phyloP scores from a whole-genome alignment of 768 basidiomycete species.

The Chalciporus sphaerocephalus region DNA sequence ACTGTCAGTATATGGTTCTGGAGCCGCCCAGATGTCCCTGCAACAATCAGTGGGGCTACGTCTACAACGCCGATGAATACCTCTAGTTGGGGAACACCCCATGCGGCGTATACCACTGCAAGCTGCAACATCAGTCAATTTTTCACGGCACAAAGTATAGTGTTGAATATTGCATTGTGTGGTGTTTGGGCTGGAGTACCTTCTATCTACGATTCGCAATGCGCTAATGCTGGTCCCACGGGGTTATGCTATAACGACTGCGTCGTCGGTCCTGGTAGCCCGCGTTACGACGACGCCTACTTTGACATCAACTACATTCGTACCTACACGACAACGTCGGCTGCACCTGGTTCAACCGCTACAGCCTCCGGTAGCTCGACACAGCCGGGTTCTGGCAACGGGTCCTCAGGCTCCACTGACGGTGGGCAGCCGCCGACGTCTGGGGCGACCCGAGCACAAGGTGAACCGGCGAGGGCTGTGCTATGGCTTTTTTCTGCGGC shows the following conservation, averaged over 20 bases:
- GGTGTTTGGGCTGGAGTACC: conserved; percentile 51
- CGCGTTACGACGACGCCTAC: conserved; percentile 55
- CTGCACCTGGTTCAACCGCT: conserved; percentile 7
- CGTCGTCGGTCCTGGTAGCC: conserved; percentile 51
- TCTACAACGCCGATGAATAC: conserved; percentile 34
- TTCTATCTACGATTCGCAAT: conserved; percentile 39
- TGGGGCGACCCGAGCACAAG: not conserved
- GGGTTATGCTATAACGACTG: conserved; percentile 49
- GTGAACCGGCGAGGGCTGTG: not conserved
- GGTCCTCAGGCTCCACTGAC: no score
- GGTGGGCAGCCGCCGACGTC: not conserved
- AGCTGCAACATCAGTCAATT: conserved; percentile 43
- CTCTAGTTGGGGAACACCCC: conserved; percentile 44
- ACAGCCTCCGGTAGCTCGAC: not conserved
- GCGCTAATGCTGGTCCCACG: conserved; percentile 35
- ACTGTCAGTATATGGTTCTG: conserved; percentile 45
- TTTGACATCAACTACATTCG: conserved; percentile 68
- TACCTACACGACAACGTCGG: conserved; percentile 42
- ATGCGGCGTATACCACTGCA: conserved; percentile 38
- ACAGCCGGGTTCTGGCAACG: no score
- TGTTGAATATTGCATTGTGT: conserved; percentile 54
- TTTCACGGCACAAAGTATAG: conserved; percentile 47
- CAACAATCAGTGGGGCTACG: no score
- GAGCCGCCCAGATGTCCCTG: no score
- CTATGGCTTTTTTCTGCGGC: not conserved